phyloP scores from a whole-genome alignment of 2,329 filamentous ascomycete species.

The Diaporthe destruens region DNA sequence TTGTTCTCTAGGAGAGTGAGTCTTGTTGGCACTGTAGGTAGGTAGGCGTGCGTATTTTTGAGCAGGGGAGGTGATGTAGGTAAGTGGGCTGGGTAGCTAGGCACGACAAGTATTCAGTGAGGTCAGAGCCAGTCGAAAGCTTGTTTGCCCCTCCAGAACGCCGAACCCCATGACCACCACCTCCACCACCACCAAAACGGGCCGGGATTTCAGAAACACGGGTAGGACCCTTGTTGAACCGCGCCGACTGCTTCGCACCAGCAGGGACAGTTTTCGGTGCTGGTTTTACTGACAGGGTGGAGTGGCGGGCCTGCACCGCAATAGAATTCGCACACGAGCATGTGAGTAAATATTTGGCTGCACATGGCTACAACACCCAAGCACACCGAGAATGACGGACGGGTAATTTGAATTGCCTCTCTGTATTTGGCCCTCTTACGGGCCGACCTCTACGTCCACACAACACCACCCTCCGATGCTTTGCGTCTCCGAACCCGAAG shows the following conservation, averaged over 20 bases:
- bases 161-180: slow-evolving; percentile 35
- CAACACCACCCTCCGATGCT: slow-evolving; percentile 18
- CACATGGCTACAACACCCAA: neutral
- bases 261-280: neutral
- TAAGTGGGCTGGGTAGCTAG: slow-evolving; percentile 22
- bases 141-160: slow-evolving; percentile 32
- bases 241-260: neutral
- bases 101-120: slow-evolving; percentile 31
- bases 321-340: neutral
- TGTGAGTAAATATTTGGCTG: neutral
- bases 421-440: slow-evolving; percentile 27
- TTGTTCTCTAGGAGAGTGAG: neutral
- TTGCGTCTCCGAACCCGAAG: slow-evolving; percentile 17
- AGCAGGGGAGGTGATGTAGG: slow-evolving; percentile 20
- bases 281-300: neutral
- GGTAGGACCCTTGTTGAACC: neutral
- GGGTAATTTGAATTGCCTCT: slow-evolving; percentile 21
- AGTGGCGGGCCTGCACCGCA: neutral
- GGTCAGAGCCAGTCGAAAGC: slow-evolving; percentile 34
- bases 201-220: slow-evolving; percentile 4
- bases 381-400: neutral
- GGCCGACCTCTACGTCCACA: slow-evolving; percentile 19
- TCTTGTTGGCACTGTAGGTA: neutral
- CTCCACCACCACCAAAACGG: slow-evolving; percentile 25
- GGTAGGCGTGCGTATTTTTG: neutral